A percentile compares a stretch with the other conserved stretches of the same genome.
phyloP scores from a whole-genome alignment of 2,329 filamentous ascomycete genomes.

The Aureobasidium sp. region DNA sequence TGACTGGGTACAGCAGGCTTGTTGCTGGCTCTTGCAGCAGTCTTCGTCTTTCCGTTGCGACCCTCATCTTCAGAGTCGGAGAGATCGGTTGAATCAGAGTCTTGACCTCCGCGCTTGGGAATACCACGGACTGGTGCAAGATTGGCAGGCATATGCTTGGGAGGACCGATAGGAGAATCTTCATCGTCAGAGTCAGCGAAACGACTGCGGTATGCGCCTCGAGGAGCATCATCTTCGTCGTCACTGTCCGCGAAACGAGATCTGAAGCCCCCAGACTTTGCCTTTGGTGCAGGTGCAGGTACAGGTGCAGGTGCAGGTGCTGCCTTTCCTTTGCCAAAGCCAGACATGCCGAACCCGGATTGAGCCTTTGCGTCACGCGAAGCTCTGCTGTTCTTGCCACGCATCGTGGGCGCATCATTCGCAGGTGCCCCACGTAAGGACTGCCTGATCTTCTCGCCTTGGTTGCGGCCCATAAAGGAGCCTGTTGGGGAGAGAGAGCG shows the following conservation, averaged over 20 bases:
- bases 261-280: conserved; percentile 25
- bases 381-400: conserved; percentile 18
- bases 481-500: conserved; percentile 61
- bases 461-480: conserved; percentile 38
- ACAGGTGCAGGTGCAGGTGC: conserved; percentile 5
- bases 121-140: conserved; percentile 52
- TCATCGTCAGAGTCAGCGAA: conserved; percentile 43
- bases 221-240: conserved; percentile 33
- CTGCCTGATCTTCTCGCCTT: conserved; percentile 21
- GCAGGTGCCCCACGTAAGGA: conserved; percentile 23
- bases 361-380: conserved; percentile 12
- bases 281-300: conserved; percentile 5
- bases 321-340: conserved; percentile 14
- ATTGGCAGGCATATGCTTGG: conserved; percentile 26
- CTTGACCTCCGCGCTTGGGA: conserved; percentile 45
- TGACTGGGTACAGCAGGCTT: conserved; percentile 25
- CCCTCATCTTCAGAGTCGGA: conserved; percentile 37
- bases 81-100: conserved; percentile 49
- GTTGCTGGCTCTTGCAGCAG: conserved; percentile 37
- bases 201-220: conserved; percentile 35
- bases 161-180: conserved; percentile 42
- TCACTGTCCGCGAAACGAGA: conserved; percentile 65
- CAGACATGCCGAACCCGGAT: conserved; percentile 17
- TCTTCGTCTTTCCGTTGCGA: conserved; percentile 19
- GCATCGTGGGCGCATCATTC: conserved; percentile 19